Conservation (phyloP, 371 early-diverging fungal genomes). For the Umbelopsis sp. region DNA sequence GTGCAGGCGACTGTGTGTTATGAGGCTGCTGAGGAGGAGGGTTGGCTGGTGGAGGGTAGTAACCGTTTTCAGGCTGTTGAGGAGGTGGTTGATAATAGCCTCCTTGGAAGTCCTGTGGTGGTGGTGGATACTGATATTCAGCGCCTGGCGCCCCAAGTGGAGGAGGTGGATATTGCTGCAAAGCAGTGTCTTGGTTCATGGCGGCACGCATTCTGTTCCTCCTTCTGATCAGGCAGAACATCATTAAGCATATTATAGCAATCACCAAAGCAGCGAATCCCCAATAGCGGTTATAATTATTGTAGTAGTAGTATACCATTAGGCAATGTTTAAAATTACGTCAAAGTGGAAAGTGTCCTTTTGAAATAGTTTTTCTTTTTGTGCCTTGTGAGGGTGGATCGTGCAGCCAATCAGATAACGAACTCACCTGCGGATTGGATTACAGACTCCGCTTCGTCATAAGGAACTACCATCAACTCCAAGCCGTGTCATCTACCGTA, state of each 20-base stretch:
- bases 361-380: too few relatives aligned
- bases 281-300: background rate
- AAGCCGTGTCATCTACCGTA: too few relatives aligned
- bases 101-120: background rate
- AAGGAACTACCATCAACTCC: too few relatives aligned
- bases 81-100: conserved; percentile 8
- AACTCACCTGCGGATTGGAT: too few relatives aligned
- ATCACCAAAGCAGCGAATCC: background rate
- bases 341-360: too few relatives aligned
- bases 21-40: conserved; percentile 6
- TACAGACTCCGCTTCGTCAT: too few relatives aligned
- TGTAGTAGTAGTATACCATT: conserved; percentile 4
- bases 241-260: background rate
- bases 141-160: background rate
- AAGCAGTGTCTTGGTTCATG: background rate
- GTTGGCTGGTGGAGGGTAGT: conserved; percentile 5
- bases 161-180: conserved; percentile 4
- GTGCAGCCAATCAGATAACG: too few relatives aligned
- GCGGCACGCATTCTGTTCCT: conserved; percentile 4
- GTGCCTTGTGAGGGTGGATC: too few relatives aligned
- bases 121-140: background rate
- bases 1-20: background rate
- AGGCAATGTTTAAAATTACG: background rate
- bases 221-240: conserved; percentile 7
- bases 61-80: background rate